Base-by-base conservation (phyloP, 140 eudicot species). In the Bidens hawaiensis region DNA sequence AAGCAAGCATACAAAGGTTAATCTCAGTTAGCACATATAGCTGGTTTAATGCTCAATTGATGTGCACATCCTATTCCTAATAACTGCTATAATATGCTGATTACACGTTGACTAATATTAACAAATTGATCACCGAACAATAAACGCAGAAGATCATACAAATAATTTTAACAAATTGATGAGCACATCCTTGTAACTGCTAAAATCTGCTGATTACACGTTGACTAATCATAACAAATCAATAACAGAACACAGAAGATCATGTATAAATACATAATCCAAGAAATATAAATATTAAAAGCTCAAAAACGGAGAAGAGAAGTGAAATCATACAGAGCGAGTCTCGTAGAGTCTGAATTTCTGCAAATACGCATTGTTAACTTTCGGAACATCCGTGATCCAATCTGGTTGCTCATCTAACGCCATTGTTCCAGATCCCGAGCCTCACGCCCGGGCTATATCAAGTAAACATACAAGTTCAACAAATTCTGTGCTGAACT, bases 341-440 rank as follows among this genome's bases (percentile, higher is more conserved):
- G 97, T 90, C 74, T 90, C 97, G 49, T 81, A 90, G 31, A 90
- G 95, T 62, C 83, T 83, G 86, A 86, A 86, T 62, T 90, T 90
- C 40, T 81, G 87, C 79, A 90, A 67, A 74, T 76, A 74, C 13
- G 68, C 52, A 64, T 70, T 26, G 62, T 30, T 65, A 49, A 73
- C 60, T 12, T 73, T 71, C 2, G 69, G 47, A 24, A 62, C 76
- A 21, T 69, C 58, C 34, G 64, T 51, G 72, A 74, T 74, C 76
- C 77, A 52, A 13, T 69, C 60, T 14, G 65, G 62, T 43, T 63
- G 65, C 59, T 73, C 72, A 18, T 77, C 74, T 7, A 47, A 22
- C 3, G 65, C 36, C 86, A 79, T 82, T 45, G n/a, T 55, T 76
- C 58, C 36, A 54, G 74, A 80, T 78, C 85, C 81, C 82, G 76